phyloP scores from a whole-genome alignment of 176 grass and related monocot genomes.

The Sorghum bicolor region DNA sequence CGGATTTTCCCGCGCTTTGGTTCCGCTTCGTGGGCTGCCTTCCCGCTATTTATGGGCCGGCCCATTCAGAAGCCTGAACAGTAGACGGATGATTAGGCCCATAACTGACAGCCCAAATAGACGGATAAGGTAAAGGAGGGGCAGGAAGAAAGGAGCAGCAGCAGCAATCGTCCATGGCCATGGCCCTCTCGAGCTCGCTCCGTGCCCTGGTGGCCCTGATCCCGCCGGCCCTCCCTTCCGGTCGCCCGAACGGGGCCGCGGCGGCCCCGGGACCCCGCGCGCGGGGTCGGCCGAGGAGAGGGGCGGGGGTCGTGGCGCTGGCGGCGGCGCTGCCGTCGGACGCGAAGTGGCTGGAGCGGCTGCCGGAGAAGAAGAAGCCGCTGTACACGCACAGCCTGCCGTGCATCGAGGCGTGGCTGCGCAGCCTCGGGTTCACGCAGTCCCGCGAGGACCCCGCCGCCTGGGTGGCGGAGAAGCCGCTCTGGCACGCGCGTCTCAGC shows the following conservation, averaged over 20 bases:
- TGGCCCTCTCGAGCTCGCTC: conserved; percentile 37
- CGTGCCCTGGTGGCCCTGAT: conserved; percentile 22
- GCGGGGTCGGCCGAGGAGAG: background rate
- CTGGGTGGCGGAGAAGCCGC: conserved; percentile 77
- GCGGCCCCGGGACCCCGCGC: background rate
- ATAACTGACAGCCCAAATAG: background rate
- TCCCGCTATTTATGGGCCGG: background rate
- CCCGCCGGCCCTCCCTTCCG: background rate
- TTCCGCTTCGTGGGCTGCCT: background rate
- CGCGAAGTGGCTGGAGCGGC: conserved; percentile 72
- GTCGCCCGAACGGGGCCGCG: background rate
- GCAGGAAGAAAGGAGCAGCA: background rate
- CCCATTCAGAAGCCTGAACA: background rate
- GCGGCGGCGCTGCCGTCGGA: conserved; percentile 40
- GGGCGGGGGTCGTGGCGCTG: background rate
- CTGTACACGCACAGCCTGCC: conserved; percentile 91
- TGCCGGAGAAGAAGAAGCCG: conserved; percentile 88
- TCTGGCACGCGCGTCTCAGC: conserved; percentile 85
- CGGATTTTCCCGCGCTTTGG: conserved; percentile 25
- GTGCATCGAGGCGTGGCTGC: conserved; percentile 86
- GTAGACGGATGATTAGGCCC: no score
- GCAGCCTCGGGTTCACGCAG: conserved; percentile 69
- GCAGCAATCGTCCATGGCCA: conserved; percentile 12
- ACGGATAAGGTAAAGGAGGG: background rate
- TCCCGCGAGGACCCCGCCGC: conserved; percentile 61